Evolutionary conservation across 73 alveolate genomes (phyloP), one percentile per base, ranked within the genome.

Genomic region (Paramecium bursaria): DNA sequence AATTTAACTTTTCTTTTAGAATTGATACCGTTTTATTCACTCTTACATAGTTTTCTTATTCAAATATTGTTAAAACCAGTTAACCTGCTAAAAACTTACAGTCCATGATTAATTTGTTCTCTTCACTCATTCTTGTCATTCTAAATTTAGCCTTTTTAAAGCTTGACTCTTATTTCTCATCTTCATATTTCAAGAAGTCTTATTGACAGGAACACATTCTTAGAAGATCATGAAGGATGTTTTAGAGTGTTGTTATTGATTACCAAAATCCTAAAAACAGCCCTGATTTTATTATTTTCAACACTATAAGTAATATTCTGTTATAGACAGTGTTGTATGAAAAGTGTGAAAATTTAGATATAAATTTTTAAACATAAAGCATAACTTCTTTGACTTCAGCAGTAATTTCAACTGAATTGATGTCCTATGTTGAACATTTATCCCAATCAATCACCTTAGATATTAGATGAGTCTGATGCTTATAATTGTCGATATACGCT

Each of bases 171-270:
- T 35, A 35, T 5, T 67, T 42, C 9, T 67, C 33, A 39, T 33
- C 21, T 67, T 67, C 82, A 17, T 21, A 33, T 39, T 67, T 67
- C 44, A 21, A 33, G n/a, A 67, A 67, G 44, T 67, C 82, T 10
- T 67, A 25, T 42, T 67, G n/a, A 21, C 82, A 67, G 19, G 82
- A 67, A 67, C 82, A 67, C 0, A 67, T 67, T 6, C 82, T 67
- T 10, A 67, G 7, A 3, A 67, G 27, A 67, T 67, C 82, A 31
- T 67, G 50, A 14, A 67, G 44, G 15, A 67, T 39, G 15, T 67
- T 7, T 23, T 21, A 21, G 0, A 29, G 17, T 7, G 33, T 42
- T 7, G 5, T 39, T 7, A 39, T 39, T 7, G 14, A 7, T 35
- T 25, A 15, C 35, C 35, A 42, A 13, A 67, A 17, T 39, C 35